Evolutionary conservation across 345 rosid genomes (phyloP), one percentile per base, ranked within the genome.

Genomic region (Euphorbia tirucalli): DNA sequence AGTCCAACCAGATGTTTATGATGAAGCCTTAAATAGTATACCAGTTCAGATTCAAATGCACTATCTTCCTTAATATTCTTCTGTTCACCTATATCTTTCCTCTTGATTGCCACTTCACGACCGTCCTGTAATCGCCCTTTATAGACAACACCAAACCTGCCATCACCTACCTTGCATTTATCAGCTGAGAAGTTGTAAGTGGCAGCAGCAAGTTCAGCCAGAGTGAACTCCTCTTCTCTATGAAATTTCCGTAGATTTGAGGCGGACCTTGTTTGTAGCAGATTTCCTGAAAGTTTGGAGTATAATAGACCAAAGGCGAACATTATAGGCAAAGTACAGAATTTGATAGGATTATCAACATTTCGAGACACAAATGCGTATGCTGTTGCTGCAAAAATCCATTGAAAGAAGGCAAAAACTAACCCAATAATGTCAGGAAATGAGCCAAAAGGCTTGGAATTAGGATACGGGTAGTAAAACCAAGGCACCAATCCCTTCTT

Each of bases 1-100:
- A n/a, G n/a, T n/a, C n/a, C n/a, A n/a, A n/a, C n/a, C n/a, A n/a
- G n/a, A n/a, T n/a, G n/a, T n/a, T n/a, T n/a, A n/a, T n/a, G n/a
- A n/a, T 95, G 93, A 66, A 95, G 89, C 71, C 97, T 77, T 0
- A 93, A 92, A 39, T 92, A 58, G 84, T 89, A 90, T 6, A 90
- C 76, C 21, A 95, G 69, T 54, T 92, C 99, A 0, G 97, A 88
- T 4, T 92, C 97, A 16, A 90, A 89, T 15, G 89, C 92, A 43
- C 79, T 88, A 77, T 89, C 96, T 75, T 89, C 97, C 48, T 90
- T 93, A 55, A 84, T 75, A 54, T 84, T 92, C 90, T n/a, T n/a
- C n/a, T n/a, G n/a, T n/a, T n/a, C n/a, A n/a, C n/a, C n/a, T n/a
- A n/a, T n/a, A n/a, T n/a, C 88, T 88, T 28, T 50, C 83, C 28